Conservation (phyloP, 441 rosid species). For the Metrosideros polymorpha region DNA sequence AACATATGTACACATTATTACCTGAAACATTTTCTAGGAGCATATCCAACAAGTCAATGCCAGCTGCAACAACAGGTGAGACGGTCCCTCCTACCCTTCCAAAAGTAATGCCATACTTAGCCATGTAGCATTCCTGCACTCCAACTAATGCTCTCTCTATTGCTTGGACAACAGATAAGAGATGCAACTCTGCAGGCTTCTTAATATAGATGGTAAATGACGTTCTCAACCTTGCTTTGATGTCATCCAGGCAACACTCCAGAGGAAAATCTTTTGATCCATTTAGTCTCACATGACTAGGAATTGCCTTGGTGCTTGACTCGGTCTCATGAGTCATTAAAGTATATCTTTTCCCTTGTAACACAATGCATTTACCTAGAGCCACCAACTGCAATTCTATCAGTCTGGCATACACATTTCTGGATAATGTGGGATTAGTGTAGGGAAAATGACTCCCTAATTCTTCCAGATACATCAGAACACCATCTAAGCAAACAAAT, state of each 20-base stretch:
- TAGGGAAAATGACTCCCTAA: slow-evolving; percentile 49
- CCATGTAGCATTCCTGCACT: slow-evolving; percentile 35
- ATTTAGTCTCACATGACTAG: slow-evolving; percentile 17
- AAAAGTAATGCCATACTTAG: slow-evolving; percentile 38
- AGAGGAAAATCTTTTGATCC: slow-evolving; percentile 27
- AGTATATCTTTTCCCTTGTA: slow-evolving; percentile 75
- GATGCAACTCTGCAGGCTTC: slow-evolving; percentile 52
- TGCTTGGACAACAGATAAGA: slow-evolving; percentile 62
- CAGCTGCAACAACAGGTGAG: slow-evolving; percentile 69
- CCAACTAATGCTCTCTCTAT: slow-evolving; percentile 81
- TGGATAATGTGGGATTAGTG: slow-evolving; percentile 30
- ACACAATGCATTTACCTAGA: slow-evolving; percentile 71
- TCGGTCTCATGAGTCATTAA: slow-evolving; percentile 66
- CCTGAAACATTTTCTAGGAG: slow-evolving; percentile 79
- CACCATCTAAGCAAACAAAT: slow-evolving; percentile 80
- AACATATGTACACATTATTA: slow-evolving; percentile 13
- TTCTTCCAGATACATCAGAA: slow-evolving; percentile 68
- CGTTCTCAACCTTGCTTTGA: slow-evolving; percentile 60
- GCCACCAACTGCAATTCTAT: slow-evolving; percentile 65
- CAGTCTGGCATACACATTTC: slow-evolving; percentile 42
- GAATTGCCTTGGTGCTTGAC: slow-evolving; percentile 43
- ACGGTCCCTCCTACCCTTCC: slow-evolving; percentile 54
- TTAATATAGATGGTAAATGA: slow-evolving; percentile 54
- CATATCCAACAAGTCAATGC: slow-evolving; percentile 83
- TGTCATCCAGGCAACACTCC: slow-evolving; percentile 42